Evolutionary conservation across 352 stramenopile species (phyloP).

Genomic region (Globisporangium nodosum): DNA sequence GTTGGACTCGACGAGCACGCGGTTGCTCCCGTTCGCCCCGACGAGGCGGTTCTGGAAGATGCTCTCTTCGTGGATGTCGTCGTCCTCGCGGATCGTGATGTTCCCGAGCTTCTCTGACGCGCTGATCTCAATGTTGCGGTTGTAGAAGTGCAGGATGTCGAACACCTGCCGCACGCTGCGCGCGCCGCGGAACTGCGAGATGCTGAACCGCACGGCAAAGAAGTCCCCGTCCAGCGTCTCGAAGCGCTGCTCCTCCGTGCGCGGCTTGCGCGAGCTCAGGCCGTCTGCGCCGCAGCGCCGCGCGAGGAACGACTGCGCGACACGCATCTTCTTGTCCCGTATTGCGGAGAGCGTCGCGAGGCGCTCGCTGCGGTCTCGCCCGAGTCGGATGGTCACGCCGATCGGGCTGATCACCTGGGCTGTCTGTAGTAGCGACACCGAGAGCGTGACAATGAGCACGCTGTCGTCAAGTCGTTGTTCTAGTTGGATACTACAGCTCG

Average conservation of each 20-base stretch:
- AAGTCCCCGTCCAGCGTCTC: slow-evolving; percentile 40
- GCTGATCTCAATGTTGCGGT: slow-evolving; percentile 41
- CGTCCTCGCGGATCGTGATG: slow-evolving; percentile 40
- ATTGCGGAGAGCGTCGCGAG: slow-evolving; percentile 11
- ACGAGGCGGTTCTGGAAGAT: slow-evolving; percentile 30
- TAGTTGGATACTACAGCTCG: background rate
- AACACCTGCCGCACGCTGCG: slow-evolving; percentile 27
- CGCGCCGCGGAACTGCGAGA: slow-evolving; percentile 35
- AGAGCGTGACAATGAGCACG: background rate
- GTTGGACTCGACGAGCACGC: slow-evolving; percentile 28
- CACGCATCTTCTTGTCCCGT: slow-evolving; percentile 21
- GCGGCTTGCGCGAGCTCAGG: slow-evolving; percentile 11
- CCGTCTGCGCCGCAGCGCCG: slow-evolving; percentile 17
- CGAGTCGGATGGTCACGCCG: slow-evolving; percentile 3
- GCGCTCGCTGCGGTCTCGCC: slow-evolving; percentile 4
- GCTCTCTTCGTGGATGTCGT: slow-evolving; percentile 24
- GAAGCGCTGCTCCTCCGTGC: slow-evolving; percentile 30
- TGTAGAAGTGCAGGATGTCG: slow-evolving; percentile 28
- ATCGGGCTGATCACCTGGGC: slow-evolving; percentile 11
- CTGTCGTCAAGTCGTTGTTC: background rate
- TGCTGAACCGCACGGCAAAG: slow-evolving; percentile 40
- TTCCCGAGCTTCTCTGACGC: slow-evolving; percentile 37
- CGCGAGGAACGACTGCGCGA: slow-evolving; percentile 21
- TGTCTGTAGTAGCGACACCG: background rate
- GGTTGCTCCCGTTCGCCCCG: slow-evolving; percentile 10